Evolutionary conservation across 2,329 filamentous ascomycete genomes (phyloP), one percentile per base, ranked within the genome.

Genomic region (Zymoseptoria crescenta): DNA sequence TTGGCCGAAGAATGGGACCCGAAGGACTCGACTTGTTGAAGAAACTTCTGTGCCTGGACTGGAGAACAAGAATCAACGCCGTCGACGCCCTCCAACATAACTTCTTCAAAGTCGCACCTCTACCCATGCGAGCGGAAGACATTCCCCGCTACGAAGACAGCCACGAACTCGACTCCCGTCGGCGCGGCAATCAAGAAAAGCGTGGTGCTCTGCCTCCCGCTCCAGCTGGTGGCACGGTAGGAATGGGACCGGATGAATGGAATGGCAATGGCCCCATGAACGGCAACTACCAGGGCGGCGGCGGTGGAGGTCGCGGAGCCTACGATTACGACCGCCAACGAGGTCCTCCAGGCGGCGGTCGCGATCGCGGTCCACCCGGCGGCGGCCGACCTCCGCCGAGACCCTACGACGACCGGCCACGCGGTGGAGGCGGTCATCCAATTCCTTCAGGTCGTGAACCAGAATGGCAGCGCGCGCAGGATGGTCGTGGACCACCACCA

Each of bases 61-160:
- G 92, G 89, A 84, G 85, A 55, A 87, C 83, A 65, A 85, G 94
- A 55, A 87, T 96, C 72, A 99, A 97, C 71, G 94, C 94, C 0
- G 88, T 95, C 27, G 94, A 99, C 75, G 94, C 94, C 1, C 78
- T 99, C 21, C 83, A 95, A 64, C 94, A 99, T 69, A 86, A 90
- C 0, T 99, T 96, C 74, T 97, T 99, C 77, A 87, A 84, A 62
- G 88, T 84, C 58, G 75, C 82, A 1, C 94, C 94, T 3, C 79
- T 88, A 4, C 94, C 94, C 8, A 86, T 92, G 48, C 83, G 83
- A 57, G 91, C 94, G 1, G 87, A 88, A 64, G 91, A 97, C 55
- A 82, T 99, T n/a, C 94, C 94, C 1, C 83, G 79, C 16, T 97
- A 96, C 69, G 90, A 96, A 71, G 93, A 96, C 69, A 96, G 91